Evolutionary conservation across 129 eudicot species (phyloP), one percentile per base, ranked within the genome.

Genomic region (Artemisia annua): DNA sequence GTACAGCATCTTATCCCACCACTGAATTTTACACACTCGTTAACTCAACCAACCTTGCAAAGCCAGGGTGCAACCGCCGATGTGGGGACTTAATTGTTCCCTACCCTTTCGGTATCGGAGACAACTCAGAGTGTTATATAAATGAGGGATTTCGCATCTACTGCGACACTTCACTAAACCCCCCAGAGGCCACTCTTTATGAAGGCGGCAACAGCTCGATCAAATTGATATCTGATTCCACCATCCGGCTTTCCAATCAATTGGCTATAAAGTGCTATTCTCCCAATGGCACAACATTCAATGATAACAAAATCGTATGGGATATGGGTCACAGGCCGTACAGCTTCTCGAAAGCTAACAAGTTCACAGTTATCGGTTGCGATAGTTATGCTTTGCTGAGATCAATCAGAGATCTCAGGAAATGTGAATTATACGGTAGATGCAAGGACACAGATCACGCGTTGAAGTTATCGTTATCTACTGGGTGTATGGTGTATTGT

Each of bases 311-410:
- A n/a, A n/a, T n/a, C n/a, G n/a, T n/a, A n/a, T n/a, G n/a, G n/a
- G n/a, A n/a, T n/a, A n/a, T n/a, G n/a, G n/a, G n/a, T n/a, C n/a
- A n/a, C n/a, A n/a, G n/a, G n/a, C n/a, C n/a, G 22, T 20, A 20
- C 22, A 20, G 22, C 22, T 20, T 20, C 22, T 82, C 89, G 1
- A 60, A 72, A 0, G 56, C 35, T 15, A 83, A 86, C 35, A 77
- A 24, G 67, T 78, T 80, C 39, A 81, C 56, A 1, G 82, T 78
- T 17, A 26, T 83, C 0, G 88, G 91, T 1, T 86, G 91, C 24
- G 54, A 86, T 30, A 80, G 68, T 11, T 67, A 13, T 11, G 84
- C 32, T 28, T 28, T 0, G 32, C 22, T 20, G 22, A 20, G 22
- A n/a, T n/a, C n/a, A n/a, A n/a, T n/a, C n/a, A n/a, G n/a, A n/a